Conservation (phyloP, 768 basidiomycete genomes). For the Cystoderma amianthinum region DNA sequence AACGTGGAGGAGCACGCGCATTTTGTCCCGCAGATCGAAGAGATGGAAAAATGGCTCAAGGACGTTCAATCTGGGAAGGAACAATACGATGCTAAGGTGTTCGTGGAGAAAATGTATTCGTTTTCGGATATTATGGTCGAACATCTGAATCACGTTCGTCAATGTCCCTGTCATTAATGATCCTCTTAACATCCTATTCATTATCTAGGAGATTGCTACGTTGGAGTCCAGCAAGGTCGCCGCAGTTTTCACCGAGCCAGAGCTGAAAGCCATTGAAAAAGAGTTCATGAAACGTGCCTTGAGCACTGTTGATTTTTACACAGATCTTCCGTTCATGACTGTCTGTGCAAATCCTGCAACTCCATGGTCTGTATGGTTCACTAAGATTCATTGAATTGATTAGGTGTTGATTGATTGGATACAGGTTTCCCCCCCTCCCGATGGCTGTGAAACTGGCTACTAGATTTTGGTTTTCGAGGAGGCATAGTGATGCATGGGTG, state of each 20-base stretch:
- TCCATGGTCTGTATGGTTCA: constrained; percentile 12
- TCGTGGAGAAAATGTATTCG: constrained; percentile 15
- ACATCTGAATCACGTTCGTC: constrained; percentile 18
- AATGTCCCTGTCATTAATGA: neutral
- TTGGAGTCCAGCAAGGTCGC: constrained; percentile 15
- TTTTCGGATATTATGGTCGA: constrained; percentile 18
- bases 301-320: constrained; percentile 13
- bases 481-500: constrained; percentile 19
- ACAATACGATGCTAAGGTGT: constrained; percentile 35
- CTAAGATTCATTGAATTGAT: neutral
- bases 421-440: constrained; percentile 21
- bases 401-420: neutral
- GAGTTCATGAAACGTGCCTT: constrained; percentile 13
- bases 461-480: constrained; percentile 15
- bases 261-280: constrained; percentile 14
- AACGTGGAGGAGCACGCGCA: constrained; percentile 19
- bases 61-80: constrained; percentile 52
- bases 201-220: constrained; percentile 17
- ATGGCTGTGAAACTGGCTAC: constrained; percentile 13
- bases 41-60: constrained; percentile 28
- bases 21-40: constrained; percentile 17
- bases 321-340: constrained; percentile 13
- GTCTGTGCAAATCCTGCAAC: constrained; percentile 15
- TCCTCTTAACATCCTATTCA: neutral
- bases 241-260: constrained; percentile 15